Conservation (phyloP, 192 early-diverging fungal genomes). For the Coemansia reversa region DNA sequence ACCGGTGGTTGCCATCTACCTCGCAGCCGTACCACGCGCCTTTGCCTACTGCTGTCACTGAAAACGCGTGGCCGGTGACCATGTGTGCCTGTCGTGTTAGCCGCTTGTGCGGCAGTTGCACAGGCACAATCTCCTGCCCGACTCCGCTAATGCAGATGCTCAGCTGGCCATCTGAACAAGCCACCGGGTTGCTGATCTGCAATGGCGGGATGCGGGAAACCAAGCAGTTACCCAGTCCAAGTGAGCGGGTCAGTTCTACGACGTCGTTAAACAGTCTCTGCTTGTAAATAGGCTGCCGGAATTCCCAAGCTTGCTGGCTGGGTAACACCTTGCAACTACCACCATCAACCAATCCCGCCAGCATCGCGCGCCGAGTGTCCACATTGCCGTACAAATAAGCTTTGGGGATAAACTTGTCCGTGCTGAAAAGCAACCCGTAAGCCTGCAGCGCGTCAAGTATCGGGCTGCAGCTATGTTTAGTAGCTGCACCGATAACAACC, state of each 20-base stretch:
- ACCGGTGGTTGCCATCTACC: slow-evolving; percentile 53
- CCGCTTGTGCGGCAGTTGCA: slow-evolving; percentile 6
- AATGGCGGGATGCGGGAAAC: neutral
- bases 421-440: slow-evolving; percentile 2
- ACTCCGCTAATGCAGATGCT: slow-evolving; percentile 12
- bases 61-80: slow-evolving; percentile 6
- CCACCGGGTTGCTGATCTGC: neutral
- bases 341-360: slow-evolving; percentile 16
- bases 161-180: neutral
- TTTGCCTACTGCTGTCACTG: slow-evolving; percentile 5
- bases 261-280: slow-evolving; percentile 12
- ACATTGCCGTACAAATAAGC: slow-evolving; percentile 11
- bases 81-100: neutral
- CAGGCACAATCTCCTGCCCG: slow-evolving; percentile 21
- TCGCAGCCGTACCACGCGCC: slow-evolving; percentile 51
- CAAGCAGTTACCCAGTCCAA: slow-evolving; percentile 18
- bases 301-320: slow-evolving; percentile 6
- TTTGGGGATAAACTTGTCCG: slow-evolving; percentile 7
- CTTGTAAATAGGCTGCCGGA: slow-evolving; percentile 6
- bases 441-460: slow-evolving; percentile 9
- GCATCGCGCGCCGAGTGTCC: slow-evolving; percentile 12
- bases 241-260: slow-evolving; percentile 11
- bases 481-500: slow-evolving; percentile 5
- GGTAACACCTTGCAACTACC: slow-evolving; percentile 1
- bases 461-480: neutral